Percentiles rank a stretch among this genome's conserved stretches.
Evolutionary conservation across 129 eudicot species (phyloP).

Genomic region (Oenanthe sinensis): DNA sequence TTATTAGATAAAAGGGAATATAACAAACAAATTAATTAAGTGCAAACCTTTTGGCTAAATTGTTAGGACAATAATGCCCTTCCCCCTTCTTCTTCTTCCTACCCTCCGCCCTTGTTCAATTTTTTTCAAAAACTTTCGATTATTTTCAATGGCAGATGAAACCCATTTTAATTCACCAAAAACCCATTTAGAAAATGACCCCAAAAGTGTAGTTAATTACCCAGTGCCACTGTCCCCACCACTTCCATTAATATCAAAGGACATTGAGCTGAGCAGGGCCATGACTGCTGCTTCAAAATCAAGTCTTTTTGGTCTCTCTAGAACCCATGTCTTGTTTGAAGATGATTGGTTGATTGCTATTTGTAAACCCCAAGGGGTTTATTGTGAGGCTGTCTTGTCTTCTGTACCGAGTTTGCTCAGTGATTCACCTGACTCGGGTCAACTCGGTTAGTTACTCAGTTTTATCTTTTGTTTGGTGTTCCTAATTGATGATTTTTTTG

Average conservation of each 20-base stretch:
- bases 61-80: constrained; percentile 6
- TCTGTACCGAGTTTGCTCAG: constrained; percentile 46
- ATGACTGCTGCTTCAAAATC: constrained; percentile 83
- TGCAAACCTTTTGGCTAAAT: background rate
- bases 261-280: constrained; percentile 74
- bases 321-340: constrained; percentile 50
- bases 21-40: too few species aligned
- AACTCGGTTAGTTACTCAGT: background rate
- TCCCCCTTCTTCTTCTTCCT: background rate
- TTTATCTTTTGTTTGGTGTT: background rate
- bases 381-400: constrained; percentile 69
- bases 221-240: constrained; percentile 92
- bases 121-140: constrained; percentile 1
- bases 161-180: constrained; percentile 21
- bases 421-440: constrained; percentile 13
- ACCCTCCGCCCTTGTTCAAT: background rate
- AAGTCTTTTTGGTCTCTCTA: constrained; percentile 39
- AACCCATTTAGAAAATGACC: constrained; percentile 23
- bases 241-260: constrained; percentile 68
- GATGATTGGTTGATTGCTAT: constrained; percentile 86
- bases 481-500: background rate
- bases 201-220: constrained; percentile 25
- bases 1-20: too few species aligned
- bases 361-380: constrained; percentile 83
- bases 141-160: constrained; percentile 39